A percentile compares a stretch with the other conserved stretches of the same genome.
Conservation (phyloP, 768 basidiomycete genomes). For the Cyclocybe aegerita region DNA sequence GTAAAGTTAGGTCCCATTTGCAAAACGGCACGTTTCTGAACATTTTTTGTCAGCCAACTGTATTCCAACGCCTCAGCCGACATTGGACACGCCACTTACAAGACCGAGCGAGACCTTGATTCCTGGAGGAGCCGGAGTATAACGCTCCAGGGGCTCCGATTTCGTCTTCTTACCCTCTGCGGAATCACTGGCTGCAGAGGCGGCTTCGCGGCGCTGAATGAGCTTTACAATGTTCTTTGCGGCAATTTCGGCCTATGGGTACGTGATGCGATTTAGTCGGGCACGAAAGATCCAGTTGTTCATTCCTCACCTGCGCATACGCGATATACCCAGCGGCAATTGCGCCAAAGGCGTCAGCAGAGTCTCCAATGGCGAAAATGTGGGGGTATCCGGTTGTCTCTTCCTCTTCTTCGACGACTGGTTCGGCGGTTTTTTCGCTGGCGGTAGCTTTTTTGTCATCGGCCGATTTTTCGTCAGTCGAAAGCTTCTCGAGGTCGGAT, state of each 20-base stretch:
- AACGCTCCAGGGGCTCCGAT: conserved; percentile 38
- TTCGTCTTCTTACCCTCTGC: not conserved
- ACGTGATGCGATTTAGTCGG: not conserved
- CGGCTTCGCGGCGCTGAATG: conserved; percentile 25
- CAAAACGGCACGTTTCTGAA: conserved; percentile 42
- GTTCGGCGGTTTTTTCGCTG: not conserved
- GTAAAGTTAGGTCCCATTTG: conserved; percentile 46
- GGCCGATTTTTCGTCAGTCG: conserved; percentile 10
- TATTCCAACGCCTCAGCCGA: too few species aligned
- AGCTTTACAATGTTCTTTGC: conserved; percentile 55
- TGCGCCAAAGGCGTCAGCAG: conserved; percentile 64
- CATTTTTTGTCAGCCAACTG: not conserved
- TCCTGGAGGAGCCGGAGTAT: conserved; percentile 45
- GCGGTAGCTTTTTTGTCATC: not conserved
- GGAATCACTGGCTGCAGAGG: not conserved
- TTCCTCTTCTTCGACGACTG: not conserved
- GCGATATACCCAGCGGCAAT: conserved; percentile 60
- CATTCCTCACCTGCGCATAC: conserved; percentile 41
- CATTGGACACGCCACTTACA: conserved; percentile 28
- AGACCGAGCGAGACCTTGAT: conserved; percentile 67
- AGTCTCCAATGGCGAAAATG: conserved; percentile 63
- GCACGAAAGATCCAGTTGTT: not conserved
- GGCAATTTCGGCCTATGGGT: conserved; percentile 43
- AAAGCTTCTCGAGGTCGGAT: conserved; percentile 19
- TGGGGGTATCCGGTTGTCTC: conserved; percentile 41